phyloP scores from a whole-genome alignment of 257 asterid species.

The Linderniella brevidens region DNA sequence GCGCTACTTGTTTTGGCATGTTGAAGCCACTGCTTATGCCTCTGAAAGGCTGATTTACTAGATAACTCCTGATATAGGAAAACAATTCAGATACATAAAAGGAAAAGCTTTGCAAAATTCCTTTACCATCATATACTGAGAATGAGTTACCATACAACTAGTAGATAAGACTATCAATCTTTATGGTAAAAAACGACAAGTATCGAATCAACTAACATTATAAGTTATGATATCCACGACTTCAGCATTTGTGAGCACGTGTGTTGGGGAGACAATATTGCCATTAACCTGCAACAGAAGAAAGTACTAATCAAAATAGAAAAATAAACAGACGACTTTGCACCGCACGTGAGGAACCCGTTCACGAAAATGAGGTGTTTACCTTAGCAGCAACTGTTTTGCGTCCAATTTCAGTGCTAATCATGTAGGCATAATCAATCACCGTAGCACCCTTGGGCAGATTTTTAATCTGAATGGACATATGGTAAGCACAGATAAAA shows the following conservation, averaged over 20 bases:
- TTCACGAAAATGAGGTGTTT: background rate
- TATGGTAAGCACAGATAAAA: background rate
- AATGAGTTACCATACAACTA: too few species aligned
- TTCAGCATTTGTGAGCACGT: slow-evolving; percentile 74
- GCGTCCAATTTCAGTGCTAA: slow-evolving; percentile 79
- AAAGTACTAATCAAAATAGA: background rate
- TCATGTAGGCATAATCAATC: slow-evolving; percentile 79
- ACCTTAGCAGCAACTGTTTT: slow-evolving; percentile 96
- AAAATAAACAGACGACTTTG: slow-evolving; percentile 2
- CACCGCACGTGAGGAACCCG: slow-evolving; percentile 5
- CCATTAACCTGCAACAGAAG: slow-evolving; percentile 66
- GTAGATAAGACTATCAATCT: too few species aligned
- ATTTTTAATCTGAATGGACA: slow-evolving; percentile 48
- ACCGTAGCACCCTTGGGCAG: slow-evolving; percentile 79
- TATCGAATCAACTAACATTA: slow-evolving; percentile 34
- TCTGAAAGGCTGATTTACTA: slow-evolving; percentile 76
- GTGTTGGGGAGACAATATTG: slow-evolving; percentile 67
- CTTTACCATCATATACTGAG: too few species aligned
- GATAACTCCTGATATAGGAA: slow-evolving; percentile 46
- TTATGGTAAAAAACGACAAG: too few species aligned
- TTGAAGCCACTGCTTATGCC: slow-evolving; percentile 87
- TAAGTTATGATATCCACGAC: slow-evolving; percentile 78
- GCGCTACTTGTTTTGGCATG: slow-evolving; percentile 96
- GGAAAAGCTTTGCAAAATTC: slow-evolving; percentile 7
- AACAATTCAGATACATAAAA: background rate